These are phyloP conservation scores for Ogataea parapolymorpha DNA, from an alignment of 805 yeast genomes.

Conservation along the genomic window DNA sequence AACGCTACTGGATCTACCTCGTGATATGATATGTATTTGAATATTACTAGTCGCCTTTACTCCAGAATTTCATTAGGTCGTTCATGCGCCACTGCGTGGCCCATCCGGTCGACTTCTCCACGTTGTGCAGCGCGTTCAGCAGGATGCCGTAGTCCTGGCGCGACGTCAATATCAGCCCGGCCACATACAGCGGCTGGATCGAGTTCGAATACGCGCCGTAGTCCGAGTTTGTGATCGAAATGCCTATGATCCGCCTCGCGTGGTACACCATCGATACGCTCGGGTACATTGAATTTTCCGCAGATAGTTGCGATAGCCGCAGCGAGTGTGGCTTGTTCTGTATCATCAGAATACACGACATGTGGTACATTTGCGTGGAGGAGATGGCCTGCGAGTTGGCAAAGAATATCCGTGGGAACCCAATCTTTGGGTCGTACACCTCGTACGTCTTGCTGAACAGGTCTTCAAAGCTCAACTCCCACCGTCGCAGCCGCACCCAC, in stretches of 20 bases:
- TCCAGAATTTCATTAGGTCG: slow-evolving; percentile 28
- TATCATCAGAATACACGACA: slow-evolving; percentile 38
- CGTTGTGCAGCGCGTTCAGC: slow-evolving; percentile 22
- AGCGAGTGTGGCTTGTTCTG: slow-evolving; percentile 39
- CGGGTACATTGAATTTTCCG: slow-evolving; percentile 6
- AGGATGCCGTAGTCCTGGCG: slow-evolving; percentile 24
- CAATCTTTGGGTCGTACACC: slow-evolving; percentile 27
- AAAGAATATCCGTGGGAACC: slow-evolving; percentile 38
- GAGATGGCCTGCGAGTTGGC: slow-evolving; percentile 41
- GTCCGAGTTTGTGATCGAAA: slow-evolving; percentile 31
- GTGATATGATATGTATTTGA: neutral
- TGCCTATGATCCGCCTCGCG: slow-evolving; percentile 37
- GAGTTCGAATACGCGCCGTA: slow-evolving; percentile 27
- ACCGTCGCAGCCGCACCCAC: slow-evolving; percentile 36
- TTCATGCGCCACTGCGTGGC: slow-evolving; percentile 25
- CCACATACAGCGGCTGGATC: slow-evolving; percentile 28
- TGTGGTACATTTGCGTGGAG: slow-evolving; percentile 40
- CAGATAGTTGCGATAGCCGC: slow-evolving; percentile 23
- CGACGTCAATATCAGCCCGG: slow-evolving; percentile 24
- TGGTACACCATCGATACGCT: slow-evolving; percentile 33
- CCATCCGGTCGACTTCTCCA: slow-evolving; percentile 30
- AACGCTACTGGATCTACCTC: neutral
- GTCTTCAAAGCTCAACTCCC: slow-evolving; percentile 32
- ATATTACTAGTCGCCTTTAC: slow-evolving; percentile 2
- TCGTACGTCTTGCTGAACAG: slow-evolving; percentile 34